Evolutionary conservation across 257 asterid species (phyloP).

Genomic region (Avicennia marina): DNA sequence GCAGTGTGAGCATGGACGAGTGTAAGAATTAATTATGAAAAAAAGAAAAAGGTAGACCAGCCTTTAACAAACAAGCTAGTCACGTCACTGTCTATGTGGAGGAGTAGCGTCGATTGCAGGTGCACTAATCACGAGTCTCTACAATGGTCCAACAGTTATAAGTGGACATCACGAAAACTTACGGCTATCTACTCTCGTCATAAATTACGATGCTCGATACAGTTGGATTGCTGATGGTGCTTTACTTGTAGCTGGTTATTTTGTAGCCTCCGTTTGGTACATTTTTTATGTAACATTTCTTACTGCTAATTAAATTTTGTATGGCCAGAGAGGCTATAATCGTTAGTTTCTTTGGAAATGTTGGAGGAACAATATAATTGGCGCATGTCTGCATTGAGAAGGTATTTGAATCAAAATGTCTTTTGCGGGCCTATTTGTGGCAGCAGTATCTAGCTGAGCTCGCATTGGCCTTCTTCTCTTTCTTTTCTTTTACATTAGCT

Average conservation of each 20-base stretch:
- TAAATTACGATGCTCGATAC: conserved; percentile 16
- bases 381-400: no score
- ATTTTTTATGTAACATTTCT: conserved; percentile 47
- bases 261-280: conserved; percentile 30
- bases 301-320: no score
- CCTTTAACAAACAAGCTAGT: no score
- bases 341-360: no score
- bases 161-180: neutral
- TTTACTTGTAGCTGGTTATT: conserved; percentile 24
- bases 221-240: conserved; percentile 39
- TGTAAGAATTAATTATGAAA: no score
- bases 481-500: neutral
- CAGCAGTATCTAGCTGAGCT: conserved; percentile 33
- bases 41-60: no score
- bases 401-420: no score
- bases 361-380: no score
- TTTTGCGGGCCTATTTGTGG: conserved; percentile 7
- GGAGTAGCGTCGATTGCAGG: neutral
- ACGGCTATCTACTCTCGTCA: neutral
- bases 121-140: neutral
- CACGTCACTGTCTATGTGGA: no score
- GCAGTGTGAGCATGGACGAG: no score
- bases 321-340: no score
- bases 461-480: conserved; percentile 15
- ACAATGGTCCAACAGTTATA: neutral